Base-by-base conservation (phyloP, 495 filamentous ascomycete genomes). In the Aspergillus nidulans region DNA sequence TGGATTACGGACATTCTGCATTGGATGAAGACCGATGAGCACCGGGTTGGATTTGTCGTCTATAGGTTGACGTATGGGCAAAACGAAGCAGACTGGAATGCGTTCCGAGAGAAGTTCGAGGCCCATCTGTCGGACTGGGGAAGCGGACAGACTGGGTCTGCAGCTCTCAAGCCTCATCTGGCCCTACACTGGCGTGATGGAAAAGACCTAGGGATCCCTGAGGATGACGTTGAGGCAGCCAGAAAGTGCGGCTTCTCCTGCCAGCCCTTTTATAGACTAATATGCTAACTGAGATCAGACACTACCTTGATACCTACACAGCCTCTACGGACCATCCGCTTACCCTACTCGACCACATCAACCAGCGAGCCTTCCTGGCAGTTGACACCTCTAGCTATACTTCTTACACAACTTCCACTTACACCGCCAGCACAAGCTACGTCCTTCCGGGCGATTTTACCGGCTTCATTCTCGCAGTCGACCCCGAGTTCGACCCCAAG, bases 121-220 rank as follows among this genome's bases (percentile, higher is more conserved):
- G 46, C 53, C 0, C 63, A 64, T 38, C 41, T 69, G 3, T 58
- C 60, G 0, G 58, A 64, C 32, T 68, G 69, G 57, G 68, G 66
- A 23, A 45, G 52, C 15, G 71, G 64, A 1, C 55, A 65, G 24
- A 56, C 62, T 1, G 65, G 64, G 1, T 59, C 53, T 15, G 59
- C 59, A 36, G 9, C 21, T 2, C 40, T 71, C 32, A 69, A 65
- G 40, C 32, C 49, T 16, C 41, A 64, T 45, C 45, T 69, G 13
- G 66, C 57, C 19, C 49, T 74, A 8, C 54, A 68, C 10, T 74
- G 71, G 71, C 24, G 67, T 1, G 68, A 71, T 58, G 69, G 71
- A 3, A 60, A 60, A 13, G 62, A 58, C 7, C 23, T 65, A 1
- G 56, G 57, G 4, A 60, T 74, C 20, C 8, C 59, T 1, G 65